phyloP scores from a whole-genome alignment of 306 rosid genomes.

The Quercus dentata region DNA sequence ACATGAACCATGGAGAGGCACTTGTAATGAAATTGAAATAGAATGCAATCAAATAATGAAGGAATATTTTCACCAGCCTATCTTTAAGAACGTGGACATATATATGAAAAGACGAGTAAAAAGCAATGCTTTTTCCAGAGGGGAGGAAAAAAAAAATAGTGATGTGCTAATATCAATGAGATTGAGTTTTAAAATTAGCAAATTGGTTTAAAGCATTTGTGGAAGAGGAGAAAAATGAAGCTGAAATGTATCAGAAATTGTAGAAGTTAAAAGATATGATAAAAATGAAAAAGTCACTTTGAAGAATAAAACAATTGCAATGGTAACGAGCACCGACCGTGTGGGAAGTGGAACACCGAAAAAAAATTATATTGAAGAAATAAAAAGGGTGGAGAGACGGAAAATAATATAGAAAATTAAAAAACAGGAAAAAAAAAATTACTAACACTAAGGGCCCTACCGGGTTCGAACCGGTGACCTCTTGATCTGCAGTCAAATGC shows the following conservation, averaged over 20 bases:
- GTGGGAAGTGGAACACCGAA: background rate
- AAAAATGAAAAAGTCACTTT: background rate
- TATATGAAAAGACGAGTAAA: background rate
- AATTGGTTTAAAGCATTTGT: background rate
- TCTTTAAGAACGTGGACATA: too few species aligned
- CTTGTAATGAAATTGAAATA: background rate
- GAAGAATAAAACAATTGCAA: background rate
- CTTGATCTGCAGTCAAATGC: constrained; percentile 78
- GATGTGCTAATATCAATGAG: background rate
- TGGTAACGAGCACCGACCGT: background rate
- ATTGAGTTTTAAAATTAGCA: background rate
- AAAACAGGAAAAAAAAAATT: too few species aligned
- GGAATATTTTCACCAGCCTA: background rate
- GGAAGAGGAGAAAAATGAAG: background rate
- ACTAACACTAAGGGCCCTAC: constrained; percentile 32
- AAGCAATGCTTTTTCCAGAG: too few species aligned
- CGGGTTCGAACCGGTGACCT: constrained; percentile 72
- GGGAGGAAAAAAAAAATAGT: too few species aligned
- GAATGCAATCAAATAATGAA: background rate
- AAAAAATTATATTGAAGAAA: too few species aligned
- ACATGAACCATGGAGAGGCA: constrained; percentile 9
- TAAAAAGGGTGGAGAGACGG: background rate
- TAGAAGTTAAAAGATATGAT: background rate
- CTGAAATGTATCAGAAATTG: background rate
- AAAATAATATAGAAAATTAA: background rate